phyloP scores from a whole-genome alignment of 2,329 filamentous ascomycete genomes.

The Fusarium sp. region DNA sequence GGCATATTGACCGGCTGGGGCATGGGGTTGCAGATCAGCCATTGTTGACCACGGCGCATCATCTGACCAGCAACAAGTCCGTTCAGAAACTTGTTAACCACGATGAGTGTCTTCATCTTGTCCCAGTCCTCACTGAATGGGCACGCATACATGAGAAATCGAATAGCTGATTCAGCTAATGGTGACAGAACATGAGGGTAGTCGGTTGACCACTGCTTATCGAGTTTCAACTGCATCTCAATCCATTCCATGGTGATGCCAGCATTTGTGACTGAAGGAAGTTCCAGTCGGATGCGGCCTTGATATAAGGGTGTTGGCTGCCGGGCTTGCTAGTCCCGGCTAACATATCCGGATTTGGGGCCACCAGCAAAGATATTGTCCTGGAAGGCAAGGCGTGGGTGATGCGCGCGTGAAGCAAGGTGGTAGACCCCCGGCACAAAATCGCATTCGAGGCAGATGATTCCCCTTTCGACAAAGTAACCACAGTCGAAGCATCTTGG shows the following conservation, averaged over 20 bases:
- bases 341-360: neutral
- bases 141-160: neutral
- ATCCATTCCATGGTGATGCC: conserved; percentile 15
- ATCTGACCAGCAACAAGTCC: neutral
- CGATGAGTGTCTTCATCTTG: conserved; percentile 2
- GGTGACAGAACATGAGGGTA: conserved; percentile 3
- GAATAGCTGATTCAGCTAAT: conserved; percentile 1
- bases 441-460: neutral
- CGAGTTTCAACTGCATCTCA: neutral
- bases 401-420: neutral
- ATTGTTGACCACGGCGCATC: neutral
- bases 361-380: neutral
- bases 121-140: neutral
- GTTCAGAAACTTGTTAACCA: conserved; percentile 16
- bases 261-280: neutral
- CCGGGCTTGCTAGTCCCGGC: neutral
- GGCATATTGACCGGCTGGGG: neutral
- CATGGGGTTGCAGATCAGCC: neutral
- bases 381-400: neutral
- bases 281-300: neutral
- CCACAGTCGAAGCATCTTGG: neutral
- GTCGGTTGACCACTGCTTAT: neutral
- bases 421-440: neutral
- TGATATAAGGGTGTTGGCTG: neutral
- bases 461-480: neutral